These are phyloP conservation scores for Protea cynaroides DNA, from an alignment of 164 flowering plant species.

Conservation along the genomic window DNA sequence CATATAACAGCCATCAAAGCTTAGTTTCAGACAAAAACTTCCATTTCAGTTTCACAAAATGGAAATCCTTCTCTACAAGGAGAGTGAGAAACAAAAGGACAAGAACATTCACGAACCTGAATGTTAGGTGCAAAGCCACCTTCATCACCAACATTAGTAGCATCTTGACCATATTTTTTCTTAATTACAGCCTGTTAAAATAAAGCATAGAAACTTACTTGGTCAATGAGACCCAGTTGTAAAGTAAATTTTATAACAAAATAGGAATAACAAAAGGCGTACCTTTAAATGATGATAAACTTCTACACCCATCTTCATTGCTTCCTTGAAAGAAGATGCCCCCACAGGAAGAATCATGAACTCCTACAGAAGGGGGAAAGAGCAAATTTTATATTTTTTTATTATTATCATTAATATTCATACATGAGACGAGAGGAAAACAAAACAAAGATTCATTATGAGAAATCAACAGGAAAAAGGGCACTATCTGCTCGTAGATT, in stretches of 20 bases:
- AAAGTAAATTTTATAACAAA: background rate
- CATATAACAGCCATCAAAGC: background rate
- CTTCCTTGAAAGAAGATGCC: conserved; percentile 41
- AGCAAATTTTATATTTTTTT: background rate
- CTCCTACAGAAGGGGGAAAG: conserved; percentile 18
- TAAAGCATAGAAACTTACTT: background rate
- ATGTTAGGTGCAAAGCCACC: conserved; percentile 53
- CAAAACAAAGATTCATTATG: background rate
- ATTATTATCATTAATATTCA: no score
- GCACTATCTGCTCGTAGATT: background rate
- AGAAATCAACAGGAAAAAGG: background rate
- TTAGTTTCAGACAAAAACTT: background rate
- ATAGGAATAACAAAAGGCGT: background rate
- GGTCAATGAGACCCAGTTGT: background rate
- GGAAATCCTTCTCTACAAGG: no score
- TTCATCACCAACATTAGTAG: conserved; percentile 44
- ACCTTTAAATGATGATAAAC: conserved; percentile 44
- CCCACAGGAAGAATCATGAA: conserved; percentile 51
- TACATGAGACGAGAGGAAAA: background rate
- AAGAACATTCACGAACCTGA: conserved; percentile 21
- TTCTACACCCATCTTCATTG: conserved; percentile 53
- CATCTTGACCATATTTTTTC: conserved; percentile 49
- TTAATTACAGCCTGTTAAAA: conserved; percentile 35
- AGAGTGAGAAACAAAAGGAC: background rate
- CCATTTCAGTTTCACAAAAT: background rate